phyloP scores from a whole-genome alignment of 805 yeast species.

The Tetrapisispora iriomotensis region DNA sequence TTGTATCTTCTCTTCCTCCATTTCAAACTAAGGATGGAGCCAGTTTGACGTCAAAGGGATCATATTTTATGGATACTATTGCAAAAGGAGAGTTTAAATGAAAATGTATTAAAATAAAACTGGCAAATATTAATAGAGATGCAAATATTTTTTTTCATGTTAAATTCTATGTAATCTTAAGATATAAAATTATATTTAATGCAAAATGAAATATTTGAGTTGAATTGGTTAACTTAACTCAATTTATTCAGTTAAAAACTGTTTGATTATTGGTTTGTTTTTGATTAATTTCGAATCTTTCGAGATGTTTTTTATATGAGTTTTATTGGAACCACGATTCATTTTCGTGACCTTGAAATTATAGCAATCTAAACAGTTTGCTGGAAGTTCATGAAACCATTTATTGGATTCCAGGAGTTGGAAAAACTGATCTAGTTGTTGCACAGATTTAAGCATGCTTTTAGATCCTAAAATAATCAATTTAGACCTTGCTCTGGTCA shows the following conservation, averaged over 20 bases:
- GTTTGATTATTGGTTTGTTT: slow-evolving; percentile 18
- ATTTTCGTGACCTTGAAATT: slow-evolving; percentile 11
- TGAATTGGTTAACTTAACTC: not conserved
- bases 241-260: slow-evolving; percentile 6
- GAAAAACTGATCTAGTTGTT: slow-evolving; percentile 40
- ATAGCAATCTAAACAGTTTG: slow-evolving; percentile 33
- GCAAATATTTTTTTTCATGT: too few species aligned
- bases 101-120: too few species aligned
- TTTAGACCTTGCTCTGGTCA: slow-evolving; percentile 82
- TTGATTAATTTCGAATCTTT: slow-evolving; percentile 10
- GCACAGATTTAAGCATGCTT: slow-evolving; percentile 34
- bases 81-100: not conserved
- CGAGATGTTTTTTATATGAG: slow-evolving; percentile 8
- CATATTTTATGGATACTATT: not conserved
- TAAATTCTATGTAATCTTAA: too few species aligned
- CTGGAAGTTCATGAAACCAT: slow-evolving; percentile 58
- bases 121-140: too few species aligned
- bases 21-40: not conserved
- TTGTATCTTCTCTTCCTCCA: not conserved
- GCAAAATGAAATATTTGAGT: not conserved
- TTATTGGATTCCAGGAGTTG: slow-evolving; percentile 42
- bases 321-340: not conserved
- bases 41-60: not conserved
- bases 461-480: slow-evolving; percentile 75
- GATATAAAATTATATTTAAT: not conserved